Evolutionary conservation across 352 stramenopile species (phyloP).

Genomic region (Globisporangium barbulae): DNA sequence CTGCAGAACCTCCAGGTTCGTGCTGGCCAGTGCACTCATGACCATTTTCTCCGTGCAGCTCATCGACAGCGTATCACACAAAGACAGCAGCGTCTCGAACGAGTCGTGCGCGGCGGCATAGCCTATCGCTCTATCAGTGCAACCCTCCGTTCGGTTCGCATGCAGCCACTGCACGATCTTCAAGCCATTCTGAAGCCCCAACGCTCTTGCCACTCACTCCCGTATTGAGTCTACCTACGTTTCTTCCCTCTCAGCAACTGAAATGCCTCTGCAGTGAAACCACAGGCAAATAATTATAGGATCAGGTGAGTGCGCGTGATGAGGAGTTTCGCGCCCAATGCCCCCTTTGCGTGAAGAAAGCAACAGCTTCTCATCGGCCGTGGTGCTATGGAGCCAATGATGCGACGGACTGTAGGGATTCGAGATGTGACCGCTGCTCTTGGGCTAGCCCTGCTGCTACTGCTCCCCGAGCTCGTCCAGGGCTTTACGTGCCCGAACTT

Average conservation of each 20-base stretch:
- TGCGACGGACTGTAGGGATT: no score
- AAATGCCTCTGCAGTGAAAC: background rate
- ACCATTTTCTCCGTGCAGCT: background rate
- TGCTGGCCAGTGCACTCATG: background rate
- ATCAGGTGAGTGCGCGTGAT: background rate
- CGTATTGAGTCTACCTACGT: no score
- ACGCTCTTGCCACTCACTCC: no score
- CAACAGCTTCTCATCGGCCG: background rate
- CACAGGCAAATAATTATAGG: background rate
- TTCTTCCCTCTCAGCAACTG: no score
- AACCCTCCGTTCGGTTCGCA: background rate
- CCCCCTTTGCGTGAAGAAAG: background rate
- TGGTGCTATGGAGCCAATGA: background rate
- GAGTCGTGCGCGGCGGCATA: background rate
- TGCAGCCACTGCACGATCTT: slow-evolving; percentile 2
- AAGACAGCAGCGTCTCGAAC: background rate
- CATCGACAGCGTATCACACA: background rate
- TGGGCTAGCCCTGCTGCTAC: background rate
- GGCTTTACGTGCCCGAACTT: slow-evolving; percentile 65
- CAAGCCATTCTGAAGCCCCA: no score
- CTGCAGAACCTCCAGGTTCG: background rate
- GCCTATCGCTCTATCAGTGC: background rate
- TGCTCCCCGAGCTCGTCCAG: background rate
- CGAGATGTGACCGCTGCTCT: background rate
- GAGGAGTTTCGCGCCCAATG: background rate